Evolutionary conservation across 2,329 filamentous ascomycete genomes (phyloP).

Genomic region (Hymenoscyphus scutula): DNA sequence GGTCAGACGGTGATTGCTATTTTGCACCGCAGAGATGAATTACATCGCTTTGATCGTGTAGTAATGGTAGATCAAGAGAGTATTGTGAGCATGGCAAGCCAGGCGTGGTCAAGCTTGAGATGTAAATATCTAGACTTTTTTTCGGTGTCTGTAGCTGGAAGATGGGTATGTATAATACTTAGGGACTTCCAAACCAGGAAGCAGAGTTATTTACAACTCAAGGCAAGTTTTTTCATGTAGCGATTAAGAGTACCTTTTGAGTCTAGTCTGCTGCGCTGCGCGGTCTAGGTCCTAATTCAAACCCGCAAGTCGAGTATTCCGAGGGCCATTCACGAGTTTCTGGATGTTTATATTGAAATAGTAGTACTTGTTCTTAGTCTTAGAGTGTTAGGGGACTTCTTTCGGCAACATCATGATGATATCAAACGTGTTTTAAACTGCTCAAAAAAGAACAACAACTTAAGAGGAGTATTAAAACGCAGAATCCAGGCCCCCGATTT

Average conservation of each 20-base stretch:
- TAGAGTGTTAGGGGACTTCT: neutral
- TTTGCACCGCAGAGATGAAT: neutral
- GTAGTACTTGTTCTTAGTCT: neutral
- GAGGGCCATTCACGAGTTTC: neutral
- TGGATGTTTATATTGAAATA: neutral
- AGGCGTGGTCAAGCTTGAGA: neutral
- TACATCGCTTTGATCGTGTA: slow-evolving; percentile 6
- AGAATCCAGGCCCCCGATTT: neutral
- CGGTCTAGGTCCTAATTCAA: neutral
- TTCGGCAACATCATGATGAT: neutral
- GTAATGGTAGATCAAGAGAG: slow-evolving; percentile 1
- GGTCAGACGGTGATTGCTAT: slow-evolving; percentile 7
- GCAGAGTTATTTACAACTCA: neutral
- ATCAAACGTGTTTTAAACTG: neutral
- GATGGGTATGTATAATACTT: neutral
- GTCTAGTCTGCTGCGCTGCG: neutral
- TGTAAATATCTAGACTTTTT: slow-evolving; percentile 6
- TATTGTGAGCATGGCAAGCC: neutral
- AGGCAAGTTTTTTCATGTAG: neutral
- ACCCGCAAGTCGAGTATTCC: neutral
- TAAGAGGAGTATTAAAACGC: neutral
- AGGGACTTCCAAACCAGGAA: neutral
- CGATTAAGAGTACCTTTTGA: neutral
- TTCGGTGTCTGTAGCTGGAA: neutral
- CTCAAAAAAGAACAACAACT: neutral